phyloP scores from a whole-genome alignment of 331 rosid species.

The Dryas integrifolia region DNA sequence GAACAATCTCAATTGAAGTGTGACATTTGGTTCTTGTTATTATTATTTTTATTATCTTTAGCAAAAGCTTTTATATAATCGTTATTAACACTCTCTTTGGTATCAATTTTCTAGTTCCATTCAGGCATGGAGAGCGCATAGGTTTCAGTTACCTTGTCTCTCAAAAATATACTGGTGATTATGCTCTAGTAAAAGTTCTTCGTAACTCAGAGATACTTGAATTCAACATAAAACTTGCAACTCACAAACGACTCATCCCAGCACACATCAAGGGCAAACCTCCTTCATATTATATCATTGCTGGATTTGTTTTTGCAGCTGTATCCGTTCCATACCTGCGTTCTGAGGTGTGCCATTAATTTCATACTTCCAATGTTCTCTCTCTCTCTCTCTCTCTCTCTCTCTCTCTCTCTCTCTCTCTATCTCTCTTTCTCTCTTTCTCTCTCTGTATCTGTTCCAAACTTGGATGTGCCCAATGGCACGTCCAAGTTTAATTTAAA shows the following conservation, averaged over 20 bases:
- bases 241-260: conserved; percentile 76
- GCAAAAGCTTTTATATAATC: background rate
- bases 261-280: conserved; percentile 71
- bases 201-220: conserved; percentile 52
- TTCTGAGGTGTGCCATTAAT: conserved; percentile 62
- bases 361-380: conserved; percentile 11
- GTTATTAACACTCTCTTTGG: conserved; percentile 24
- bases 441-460: background rate
- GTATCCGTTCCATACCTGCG: conserved; percentile 88
- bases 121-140: conserved; percentile 82
- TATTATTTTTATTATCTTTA: background rate
- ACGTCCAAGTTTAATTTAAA: background rate
- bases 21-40: background rate
- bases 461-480: background rate
- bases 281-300: conserved; percentile 79
- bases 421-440: background rate
- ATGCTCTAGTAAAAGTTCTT: conserved; percentile 54
- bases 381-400: background rate
- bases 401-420: too few relatives aligned
- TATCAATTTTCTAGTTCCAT: conserved; percentile 54
- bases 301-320: conserved; percentile 68
- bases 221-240: conserved; percentile 50
- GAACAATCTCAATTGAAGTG: background rate
- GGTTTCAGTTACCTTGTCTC: conserved; percentile 84
- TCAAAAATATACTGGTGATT: conserved; percentile 70